A percentile compares a stretch with the other conserved stretches of the same genome.
Conservation (phyloP, 73 alveolate genomes). For the Stentor coeruleus region DNA sequence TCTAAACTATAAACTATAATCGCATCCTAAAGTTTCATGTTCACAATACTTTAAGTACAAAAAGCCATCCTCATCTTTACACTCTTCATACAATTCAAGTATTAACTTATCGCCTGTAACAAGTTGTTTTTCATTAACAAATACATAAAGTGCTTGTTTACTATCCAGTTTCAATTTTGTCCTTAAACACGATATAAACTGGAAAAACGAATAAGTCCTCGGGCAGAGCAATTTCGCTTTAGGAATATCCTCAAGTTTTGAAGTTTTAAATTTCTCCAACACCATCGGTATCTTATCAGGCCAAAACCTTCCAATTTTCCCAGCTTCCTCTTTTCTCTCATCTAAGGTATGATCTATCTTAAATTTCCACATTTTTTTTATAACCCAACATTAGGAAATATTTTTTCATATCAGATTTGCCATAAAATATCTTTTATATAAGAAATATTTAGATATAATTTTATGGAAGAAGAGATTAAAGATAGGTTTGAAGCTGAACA, state of each 20-base stretch:
- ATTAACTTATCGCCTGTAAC: constrained; percentile 24
- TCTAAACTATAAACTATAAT: no score
- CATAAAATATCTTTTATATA: not conserved
- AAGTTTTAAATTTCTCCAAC: not conserved
- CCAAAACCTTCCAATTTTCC: not conserved
- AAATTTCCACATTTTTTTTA: not conserved
- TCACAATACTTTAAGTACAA: constrained; percentile 20
- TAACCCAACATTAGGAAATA: no score
- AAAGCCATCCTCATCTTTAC: constrained; percentile 27
- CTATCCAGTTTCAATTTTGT: not conserved
- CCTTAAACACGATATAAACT: not conserved
- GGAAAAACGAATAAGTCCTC: not conserved
- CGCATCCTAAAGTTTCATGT: not conserved
- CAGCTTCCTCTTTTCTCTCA: constrained; percentile 20
- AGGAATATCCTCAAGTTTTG: not conserved
- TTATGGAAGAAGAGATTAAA: constrained; percentile 31
- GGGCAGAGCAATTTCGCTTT: constrained; percentile 11
- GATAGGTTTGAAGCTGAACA: constrained; percentile 60
- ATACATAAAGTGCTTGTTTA: not conserved
- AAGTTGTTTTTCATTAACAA: not conserved
- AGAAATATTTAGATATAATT: not conserved
- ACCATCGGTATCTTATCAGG: constrained; percentile 21
- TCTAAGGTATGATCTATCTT: not conserved
- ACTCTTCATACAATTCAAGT: not conserved
- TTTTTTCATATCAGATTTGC: no score